Base-by-base conservation (phyloP, 495 filamentous ascomycete genomes). In the Aspergillus steynii region DNA sequence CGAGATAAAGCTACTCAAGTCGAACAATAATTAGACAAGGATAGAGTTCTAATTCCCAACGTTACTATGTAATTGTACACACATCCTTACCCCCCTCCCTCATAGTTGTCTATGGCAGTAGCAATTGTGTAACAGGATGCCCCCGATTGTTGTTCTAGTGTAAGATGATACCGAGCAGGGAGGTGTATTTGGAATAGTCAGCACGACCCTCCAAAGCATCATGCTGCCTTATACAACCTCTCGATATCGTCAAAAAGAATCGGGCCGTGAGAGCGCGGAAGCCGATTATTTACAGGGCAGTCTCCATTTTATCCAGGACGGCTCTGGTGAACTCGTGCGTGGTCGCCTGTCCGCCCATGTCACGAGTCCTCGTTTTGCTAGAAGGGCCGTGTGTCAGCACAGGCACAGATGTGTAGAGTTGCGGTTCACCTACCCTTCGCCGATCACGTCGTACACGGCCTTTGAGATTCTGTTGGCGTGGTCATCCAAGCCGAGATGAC, bases 381-480 rank as follows among this genome's bases (percentile, higher is more conserved):
- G 58, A 48, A 54, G 29, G 34, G 27, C 51, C 7, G 20, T 26
- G 26, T 46, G 34, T 76, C 56, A 76, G 72, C 45, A 62, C 50
- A 15, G 29, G 37, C 26, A 45, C 66, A 46, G 56, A 58, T 12
- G 9, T 29, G 60, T 28, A 47, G 56, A 37, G 15, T 6, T 53
- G 28, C 26, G 12, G 2, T 83, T 84, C 80, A 86, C 89, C 82
- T 81, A 96, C 92, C 92, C 92, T 75, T 97, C 90, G 64, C 85
- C 84, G 75, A 99, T 97, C 48, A 98, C 95, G 74, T 91, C 90
- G 71, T 99, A 99, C 56, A 99, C 90, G 59, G 91, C 93, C 85
- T 94, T 96, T 64, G 92, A 96, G 76, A 99, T 97, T 67, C 95
- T 87, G 82, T 97, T 97, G 53, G 95, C 95, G 71, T 97, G 96